Evolutionary conservation across 2,329 filamentous ascomycete genomes (phyloP).

Genomic region (Fusarium praegraminearum): DNA sequence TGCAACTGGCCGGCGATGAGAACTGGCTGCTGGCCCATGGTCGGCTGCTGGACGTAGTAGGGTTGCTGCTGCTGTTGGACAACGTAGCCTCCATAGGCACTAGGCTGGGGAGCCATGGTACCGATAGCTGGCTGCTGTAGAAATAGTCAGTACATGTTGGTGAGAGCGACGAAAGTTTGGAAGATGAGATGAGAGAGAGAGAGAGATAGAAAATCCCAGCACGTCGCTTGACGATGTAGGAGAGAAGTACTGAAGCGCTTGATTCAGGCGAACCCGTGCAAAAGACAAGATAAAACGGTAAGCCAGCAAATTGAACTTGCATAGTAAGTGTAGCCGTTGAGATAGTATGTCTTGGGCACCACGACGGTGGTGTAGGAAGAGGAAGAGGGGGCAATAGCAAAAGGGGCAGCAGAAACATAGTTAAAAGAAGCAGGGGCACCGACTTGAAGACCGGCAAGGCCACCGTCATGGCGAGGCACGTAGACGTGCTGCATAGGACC

Average conservation of each 20-base stretch:
- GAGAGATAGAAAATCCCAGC: background rate
- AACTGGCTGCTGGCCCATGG: constrained; percentile 50
- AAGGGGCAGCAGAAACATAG: constrained; percentile 45
- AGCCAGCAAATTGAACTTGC: constrained; percentile 52
- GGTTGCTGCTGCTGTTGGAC: constrained; percentile 53
- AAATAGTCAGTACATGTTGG: constrained; percentile 30
- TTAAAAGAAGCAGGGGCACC: constrained; percentile 47
- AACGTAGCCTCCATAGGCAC: constrained; percentile 47
- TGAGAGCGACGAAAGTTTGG: background rate
- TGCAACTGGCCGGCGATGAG: constrained; percentile 48
- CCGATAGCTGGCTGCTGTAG: constrained; percentile 51
- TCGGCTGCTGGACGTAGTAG: constrained; percentile 49
- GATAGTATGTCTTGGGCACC: constrained; percentile 51
- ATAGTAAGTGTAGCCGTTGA: constrained; percentile 54
- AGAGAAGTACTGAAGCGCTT: constrained; percentile 6
- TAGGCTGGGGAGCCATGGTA: constrained; percentile 47
- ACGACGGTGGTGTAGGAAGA: constrained; percentile 48
- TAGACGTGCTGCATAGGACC: constrained; percentile 68
- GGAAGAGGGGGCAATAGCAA: constrained; percentile 39
- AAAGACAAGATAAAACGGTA: constrained; percentile 5
- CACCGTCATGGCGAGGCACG: constrained; percentile 64
- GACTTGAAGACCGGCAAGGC: constrained; percentile 51
- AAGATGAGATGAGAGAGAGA: constrained; percentile 4
- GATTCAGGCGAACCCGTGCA: background rate
- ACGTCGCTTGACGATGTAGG: background rate